phyloP scores from a whole-genome alignment of 805 yeast species.

The Wickerhamiella lipophila region DNA sequence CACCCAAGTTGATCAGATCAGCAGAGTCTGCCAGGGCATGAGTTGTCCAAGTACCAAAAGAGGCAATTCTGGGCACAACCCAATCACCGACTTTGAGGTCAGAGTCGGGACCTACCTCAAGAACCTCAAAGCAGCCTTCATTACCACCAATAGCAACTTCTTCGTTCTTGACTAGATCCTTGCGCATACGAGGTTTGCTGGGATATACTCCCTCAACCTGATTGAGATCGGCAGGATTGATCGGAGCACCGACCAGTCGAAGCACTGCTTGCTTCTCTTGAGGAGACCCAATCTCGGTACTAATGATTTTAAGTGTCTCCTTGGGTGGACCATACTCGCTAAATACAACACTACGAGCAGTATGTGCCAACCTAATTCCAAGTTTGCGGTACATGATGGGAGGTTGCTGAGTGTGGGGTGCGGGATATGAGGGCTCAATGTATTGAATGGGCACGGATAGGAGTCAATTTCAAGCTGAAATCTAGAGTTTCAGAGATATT shows the following conservation, averaged over 20 bases:
- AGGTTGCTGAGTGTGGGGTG: slow-evolving; percentile 5
- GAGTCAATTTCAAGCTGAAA: no score
- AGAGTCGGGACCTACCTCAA: slow-evolving; percentile 45
- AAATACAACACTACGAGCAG: slow-evolving; percentile 42
- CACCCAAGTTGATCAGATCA: slow-evolving; percentile 46
- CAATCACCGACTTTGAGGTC: slow-evolving; percentile 60
- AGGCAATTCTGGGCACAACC: slow-evolving; percentile 66
- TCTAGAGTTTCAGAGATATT: not conserved
- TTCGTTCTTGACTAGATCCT: slow-evolving; percentile 36
- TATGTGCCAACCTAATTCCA: slow-evolving; percentile 18
- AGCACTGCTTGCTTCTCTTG: slow-evolving; percentile 38
- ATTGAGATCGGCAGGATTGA: slow-evolving; percentile 82
- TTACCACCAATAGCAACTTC: slow-evolving; percentile 85
- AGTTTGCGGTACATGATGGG: slow-evolving; percentile 9
- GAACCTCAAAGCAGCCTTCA: slow-evolving; percentile 81
- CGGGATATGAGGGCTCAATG: no score
- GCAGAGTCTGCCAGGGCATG: slow-evolving; percentile 45
- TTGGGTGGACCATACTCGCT: slow-evolving; percentile 47
- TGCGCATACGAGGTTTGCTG: slow-evolving; percentile 47
- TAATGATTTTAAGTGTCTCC: slow-evolving; percentile 29
- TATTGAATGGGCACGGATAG: no score
- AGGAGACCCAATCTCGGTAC: slow-evolving; percentile 28
- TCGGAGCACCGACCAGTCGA: slow-evolving; percentile 64
- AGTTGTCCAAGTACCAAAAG: slow-evolving; percentile 91
- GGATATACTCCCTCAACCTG: slow-evolving; percentile 84